phyloP scores from a whole-genome alignment of 2,329 filamentous ascomycete species.

The Curvularia sp. region DNA sequence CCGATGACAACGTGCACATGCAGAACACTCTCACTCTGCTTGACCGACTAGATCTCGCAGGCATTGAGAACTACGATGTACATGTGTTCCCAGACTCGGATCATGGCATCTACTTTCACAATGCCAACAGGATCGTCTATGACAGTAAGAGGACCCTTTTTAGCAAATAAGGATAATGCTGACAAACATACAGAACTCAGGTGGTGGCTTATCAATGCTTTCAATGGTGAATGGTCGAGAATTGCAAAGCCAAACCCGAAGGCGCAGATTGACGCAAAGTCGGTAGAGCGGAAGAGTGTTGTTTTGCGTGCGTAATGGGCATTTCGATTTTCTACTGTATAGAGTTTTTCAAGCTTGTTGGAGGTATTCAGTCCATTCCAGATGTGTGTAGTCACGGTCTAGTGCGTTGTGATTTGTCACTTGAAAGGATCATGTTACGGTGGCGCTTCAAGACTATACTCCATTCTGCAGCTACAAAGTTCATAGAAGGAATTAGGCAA shows the following conservation, averaged over 20 bases:
- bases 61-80: conserved; percentile 92
- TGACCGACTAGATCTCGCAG: conserved; percentile 81
- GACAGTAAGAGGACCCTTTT: conserved; percentile 71
- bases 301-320: background rate
- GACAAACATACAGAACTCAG: conserved; percentile 65
- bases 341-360: background rate
- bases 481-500: background rate
- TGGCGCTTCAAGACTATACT: background rate
- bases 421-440: background rate
- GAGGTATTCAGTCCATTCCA: background rate
- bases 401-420: conserved; percentile 4
- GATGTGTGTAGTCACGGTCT: background rate
- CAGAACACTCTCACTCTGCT: conserved; percentile 90
- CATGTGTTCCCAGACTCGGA: conserved; percentile 97
- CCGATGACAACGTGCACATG: conserved; percentile 96
- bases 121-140: conserved; percentile 88
- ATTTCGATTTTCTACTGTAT: background rate
- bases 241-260: conserved; percentile 61
- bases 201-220: conserved; percentile 95
- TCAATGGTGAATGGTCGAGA: conserved; percentile 91
- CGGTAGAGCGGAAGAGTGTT: conserved; percentile 19
- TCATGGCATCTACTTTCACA: conserved; percentile 94
- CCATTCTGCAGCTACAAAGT: background rate
- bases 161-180: conserved; percentile 4
- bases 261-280: conserved; percentile 33